Base-by-base conservation (phyloP, 2,329 filamentous ascomycete species). In the Clonostachys chloroleuca region DNA sequence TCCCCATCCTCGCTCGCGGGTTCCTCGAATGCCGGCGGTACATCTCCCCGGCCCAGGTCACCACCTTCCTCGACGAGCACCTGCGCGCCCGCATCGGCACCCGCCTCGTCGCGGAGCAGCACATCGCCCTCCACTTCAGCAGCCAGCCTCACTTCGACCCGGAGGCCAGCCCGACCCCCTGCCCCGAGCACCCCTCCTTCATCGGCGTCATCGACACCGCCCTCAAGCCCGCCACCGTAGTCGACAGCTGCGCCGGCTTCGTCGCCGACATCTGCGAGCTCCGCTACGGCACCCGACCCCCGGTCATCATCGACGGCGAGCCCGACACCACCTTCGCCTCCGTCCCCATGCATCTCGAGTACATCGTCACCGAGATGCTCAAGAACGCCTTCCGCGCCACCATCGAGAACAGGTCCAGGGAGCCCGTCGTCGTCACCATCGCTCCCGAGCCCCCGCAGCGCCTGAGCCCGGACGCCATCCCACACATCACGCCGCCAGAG, bases 381-480 rank as follows among this genome's bases (percentile, higher is more conserved):
- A 99, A 99, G 68, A 99, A 99, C 61, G 89, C 92, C 1, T 99
- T 97, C 71, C 83, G 94, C 40, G 92, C 94, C 5, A 95, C 90
- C 0, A 84, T 97, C 10, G 94, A 99, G 67, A 85, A 80, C 49
- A 83, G 84, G n/a, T 86, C 87, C 55, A 77, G 80, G 40, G 87
- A 95, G 54, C 89, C 92, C 2, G 78, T 99, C 39, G 89, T 96
- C 54, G 85, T 97, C 50, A 99, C 94, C 13, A 94, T 99, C 51
- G 92, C 92, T 0, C 88, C 81, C 0, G 80, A 84, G 54, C 80
- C 77, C 2, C 64, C 72, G 13, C 61, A 61, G n/a, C 59, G 57
- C 36, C 53, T 56, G 34, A 57, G 62, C 47, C 43, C 55, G 10
- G 48, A 52, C 46, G 42, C 49, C 20, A 46, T 53, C 18, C 54